Base-by-base conservation (phyloP, 805 yeast species). In the Wickerhamomyces hampshirensis region DNA sequence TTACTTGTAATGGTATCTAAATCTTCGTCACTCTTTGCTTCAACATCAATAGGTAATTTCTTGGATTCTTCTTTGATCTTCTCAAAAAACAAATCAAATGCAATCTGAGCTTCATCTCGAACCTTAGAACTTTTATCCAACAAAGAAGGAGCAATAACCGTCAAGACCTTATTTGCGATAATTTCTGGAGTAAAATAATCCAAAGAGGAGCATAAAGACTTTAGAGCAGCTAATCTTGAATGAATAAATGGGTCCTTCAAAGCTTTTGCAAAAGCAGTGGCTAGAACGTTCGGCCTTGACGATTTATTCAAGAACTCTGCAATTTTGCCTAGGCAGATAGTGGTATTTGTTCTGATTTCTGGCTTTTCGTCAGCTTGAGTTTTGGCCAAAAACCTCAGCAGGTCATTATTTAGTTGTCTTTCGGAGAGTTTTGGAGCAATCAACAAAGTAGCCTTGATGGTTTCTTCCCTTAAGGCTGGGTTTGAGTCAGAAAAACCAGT, bases 401-500 rank as follows among this genome's bases (percentile, higher is more conserved):
- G 62, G 33, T 93, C 98, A 51, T 88, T 88, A 56, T 91, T 91
- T 33, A 89, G 65, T 55, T 84, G 95, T 37, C 95, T 72, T 26
- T 79, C 85, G 0, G 84, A 72, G 2, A 91, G 69, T 48, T 76
- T 77, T 15, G 77, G 75, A 1, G 80, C 75, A 18, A 89, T 62
- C 7, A 54, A 53, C 4, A 77, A 63, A 3, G 78, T 73, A 3
- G 87, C 74, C 33, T 80, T 81, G 26, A 91, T 65, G 0, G 97
- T 84, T 35, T 80, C 85, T 46, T 84, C 84, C 44, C 97, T 67
- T 28, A 91, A 76, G n/a, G 80, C 70, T 4, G 79, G 73, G 54
- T 86, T 89, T 1, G 93, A 76, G 56, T 91, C 98, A 23, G 80
- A 75, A 50, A 91, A 83, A 0, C 98, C 98, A 13, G 82, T 77